Base-by-base conservation (phyloP, 176 grass and related monocot species). In the Hordeum marinum region DNA sequence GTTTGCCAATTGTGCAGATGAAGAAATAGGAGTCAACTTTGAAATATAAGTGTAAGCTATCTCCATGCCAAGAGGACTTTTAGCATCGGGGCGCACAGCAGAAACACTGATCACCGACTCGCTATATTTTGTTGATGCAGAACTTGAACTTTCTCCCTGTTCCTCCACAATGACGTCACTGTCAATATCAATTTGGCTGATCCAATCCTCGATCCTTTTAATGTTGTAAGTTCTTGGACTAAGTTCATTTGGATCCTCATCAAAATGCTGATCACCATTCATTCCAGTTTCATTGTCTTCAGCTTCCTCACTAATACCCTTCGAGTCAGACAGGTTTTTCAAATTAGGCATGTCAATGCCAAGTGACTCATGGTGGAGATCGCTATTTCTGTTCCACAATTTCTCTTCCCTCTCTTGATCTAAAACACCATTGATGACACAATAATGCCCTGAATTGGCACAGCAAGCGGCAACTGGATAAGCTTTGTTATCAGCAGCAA, bases 41-140 rank as follows among this genome's bases (percentile, higher is more conserved):
- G 96, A 98, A 76, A 95, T 94, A 78, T 95, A 98, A 68, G 87
- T 92, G 82, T 98, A 95, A 23, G 93, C 96, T 78, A 93, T 89
- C 39, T 93, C 91, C 91, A 95, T 95, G 74, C 93, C 93, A 75
- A 94, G 81, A 76, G 86, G 90, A 78, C 76, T 84, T 90, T 90
- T 87, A 54, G 80, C 85, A 87, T 87, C 85, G 78, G 82, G 80
- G 20, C 84, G 67, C 43, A 84, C 84, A 84, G 83, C 48, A 87
- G 74, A 63, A 85, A 82, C 75, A 54, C 88, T 12, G 57, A 74
- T 35, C 26, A 72, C 54, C 4, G 79, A 80, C n/a, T 83, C 74
- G 43, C 45, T 61, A 76, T 24, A 77, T 71, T 86, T 89, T 23
- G 46, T 13, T 54, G 58, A 73, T 42, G 73, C 75, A 57, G 77